Evolutionary conservation across 805 yeast genomes (phyloP).

Genomic region (Candida dendrica): DNA sequence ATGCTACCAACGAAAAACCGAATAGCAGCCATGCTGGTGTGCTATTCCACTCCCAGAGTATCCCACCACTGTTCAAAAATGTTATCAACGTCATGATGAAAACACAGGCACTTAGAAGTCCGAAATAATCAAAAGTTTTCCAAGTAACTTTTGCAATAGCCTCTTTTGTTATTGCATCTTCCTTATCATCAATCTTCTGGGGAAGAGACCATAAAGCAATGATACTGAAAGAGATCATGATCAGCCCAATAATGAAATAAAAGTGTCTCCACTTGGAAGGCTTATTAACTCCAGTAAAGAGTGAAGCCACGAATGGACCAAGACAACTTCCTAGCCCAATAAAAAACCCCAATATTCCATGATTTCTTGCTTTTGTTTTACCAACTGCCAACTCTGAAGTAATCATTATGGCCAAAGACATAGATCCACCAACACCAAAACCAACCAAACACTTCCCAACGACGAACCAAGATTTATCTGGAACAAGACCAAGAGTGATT

Average conservation of each 20-base stretch:
- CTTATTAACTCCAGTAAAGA: slow-evolving; percentile 18
- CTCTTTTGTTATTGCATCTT: slow-evolving; percentile 29
- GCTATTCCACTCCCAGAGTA: slow-evolving; percentile 40
- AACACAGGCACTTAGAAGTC: slow-evolving; percentile 38
- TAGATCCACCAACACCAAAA: slow-evolving; percentile 46
- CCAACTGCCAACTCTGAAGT: slow-evolving; percentile 46
- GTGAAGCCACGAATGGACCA: slow-evolving; percentile 35
- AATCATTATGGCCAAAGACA: slow-evolving; percentile 42
- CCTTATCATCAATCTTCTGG: slow-evolving; percentile 3
- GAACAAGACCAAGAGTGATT: slow-evolving; percentile 40
- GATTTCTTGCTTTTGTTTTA: slow-evolving; percentile 45
- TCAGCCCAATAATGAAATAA: slow-evolving; percentile 28
- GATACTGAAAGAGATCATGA: slow-evolving; percentile 18
- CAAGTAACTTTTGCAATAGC: slow-evolving; percentile 19
- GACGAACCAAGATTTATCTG: slow-evolving; percentile 37
- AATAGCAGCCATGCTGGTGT: slow-evolving; percentile 24
- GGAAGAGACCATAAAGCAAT: slow-evolving; percentile 27
- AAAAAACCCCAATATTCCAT: slow-evolving; percentile 43
- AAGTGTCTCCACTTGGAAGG: slow-evolving; percentile 30
- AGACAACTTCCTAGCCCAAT: slow-evolving; percentile 40
- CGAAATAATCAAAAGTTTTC: slow-evolving; percentile 42
- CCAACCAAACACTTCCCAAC: slow-evolving; percentile 48
- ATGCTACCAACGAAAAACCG: slow-evolving; percentile 26
- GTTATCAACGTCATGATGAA: slow-evolving; percentile 40
- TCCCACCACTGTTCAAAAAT: slow-evolving; percentile 49